Evolutionary conservation across 2,329 filamentous ascomycete species (phyloP).

Genomic region (Paecilomyces niveus): DNA sequence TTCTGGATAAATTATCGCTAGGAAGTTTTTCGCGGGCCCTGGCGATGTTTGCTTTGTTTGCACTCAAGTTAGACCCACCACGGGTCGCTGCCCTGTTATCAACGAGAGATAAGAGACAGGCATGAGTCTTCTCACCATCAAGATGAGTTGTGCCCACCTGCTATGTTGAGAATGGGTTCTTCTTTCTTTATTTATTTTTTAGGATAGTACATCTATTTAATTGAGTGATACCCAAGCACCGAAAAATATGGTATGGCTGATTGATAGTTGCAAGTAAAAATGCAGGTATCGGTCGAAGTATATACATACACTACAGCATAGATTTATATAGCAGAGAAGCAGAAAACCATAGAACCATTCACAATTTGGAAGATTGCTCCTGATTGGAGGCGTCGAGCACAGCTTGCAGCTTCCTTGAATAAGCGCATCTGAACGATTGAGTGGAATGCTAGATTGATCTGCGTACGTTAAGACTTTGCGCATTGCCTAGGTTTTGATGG

Average conservation of each 20-base stretch:
- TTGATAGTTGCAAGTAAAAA: no score
- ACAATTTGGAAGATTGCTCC: neutral
- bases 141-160: neutral
- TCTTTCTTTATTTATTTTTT: neutral
- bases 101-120: neutral
- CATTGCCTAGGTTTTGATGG: neutral
- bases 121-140: neutral
- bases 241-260: no score
- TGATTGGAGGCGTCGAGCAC: neutral
- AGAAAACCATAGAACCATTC: no score
- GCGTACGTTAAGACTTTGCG: no score
- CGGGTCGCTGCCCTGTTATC: constrained; percentile 7
- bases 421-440: neutral
- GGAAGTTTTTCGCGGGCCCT: constrained; percentile 19
- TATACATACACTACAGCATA: no score
- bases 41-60: constrained; percentile 23
- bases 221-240: neutral
- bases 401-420: neutral
- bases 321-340: no score
- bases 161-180: neutral
- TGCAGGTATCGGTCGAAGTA: no score
- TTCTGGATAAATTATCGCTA: constrained; percentile 19
- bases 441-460: no score
- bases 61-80: constrained; percentile 16
- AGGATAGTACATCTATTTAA: neutral